Evolutionary conservation across 2,329 filamentous ascomycete genomes (phyloP).

Genomic region (Pseudogymnoascus sp.): DNA sequence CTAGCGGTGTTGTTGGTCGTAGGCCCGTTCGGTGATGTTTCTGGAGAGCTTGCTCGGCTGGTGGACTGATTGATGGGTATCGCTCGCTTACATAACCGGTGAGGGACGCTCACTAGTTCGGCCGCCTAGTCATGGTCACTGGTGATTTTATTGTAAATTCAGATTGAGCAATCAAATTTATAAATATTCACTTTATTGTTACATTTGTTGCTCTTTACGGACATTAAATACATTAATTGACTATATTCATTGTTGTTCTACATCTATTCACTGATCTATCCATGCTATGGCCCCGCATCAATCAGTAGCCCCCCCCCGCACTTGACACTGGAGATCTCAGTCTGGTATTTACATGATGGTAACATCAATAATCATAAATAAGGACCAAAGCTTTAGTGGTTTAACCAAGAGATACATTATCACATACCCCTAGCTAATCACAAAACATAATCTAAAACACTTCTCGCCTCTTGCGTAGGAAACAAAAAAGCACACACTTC

Average conservation of each 20-base stretch:
- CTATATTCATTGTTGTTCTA: background rate
- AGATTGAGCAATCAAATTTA: background rate
- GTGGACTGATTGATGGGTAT: constrained; percentile 10
- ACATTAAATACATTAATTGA: background rate
- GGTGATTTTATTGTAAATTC: background rate
- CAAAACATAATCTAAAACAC: constrained; percentile 5
- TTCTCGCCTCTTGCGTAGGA: background rate
- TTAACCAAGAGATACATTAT: constrained; percentile 2
- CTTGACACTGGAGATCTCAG: constrained; percentile 2
- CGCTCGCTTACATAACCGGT: constrained; percentile 5
- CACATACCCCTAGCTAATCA: constrained; percentile 9
- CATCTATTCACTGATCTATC: background rate
- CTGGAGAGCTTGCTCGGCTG: constrained; percentile 8
- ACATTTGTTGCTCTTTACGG: background rate
- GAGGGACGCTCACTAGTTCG: background rate
- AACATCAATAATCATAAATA: background rate
- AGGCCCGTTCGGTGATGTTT: constrained; percentile 9
- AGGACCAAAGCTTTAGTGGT: background rate
- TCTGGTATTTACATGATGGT: background rate
- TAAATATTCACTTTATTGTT: background rate
- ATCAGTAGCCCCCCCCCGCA: constrained; percentile 2
- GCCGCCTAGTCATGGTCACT: background rate
- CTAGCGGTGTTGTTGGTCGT: background rate
- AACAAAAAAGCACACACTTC: background rate
- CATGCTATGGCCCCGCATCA: background rate